Conservation (phyloP, 352 stramenopile species). For the Pythium insidiosum region DNA sequence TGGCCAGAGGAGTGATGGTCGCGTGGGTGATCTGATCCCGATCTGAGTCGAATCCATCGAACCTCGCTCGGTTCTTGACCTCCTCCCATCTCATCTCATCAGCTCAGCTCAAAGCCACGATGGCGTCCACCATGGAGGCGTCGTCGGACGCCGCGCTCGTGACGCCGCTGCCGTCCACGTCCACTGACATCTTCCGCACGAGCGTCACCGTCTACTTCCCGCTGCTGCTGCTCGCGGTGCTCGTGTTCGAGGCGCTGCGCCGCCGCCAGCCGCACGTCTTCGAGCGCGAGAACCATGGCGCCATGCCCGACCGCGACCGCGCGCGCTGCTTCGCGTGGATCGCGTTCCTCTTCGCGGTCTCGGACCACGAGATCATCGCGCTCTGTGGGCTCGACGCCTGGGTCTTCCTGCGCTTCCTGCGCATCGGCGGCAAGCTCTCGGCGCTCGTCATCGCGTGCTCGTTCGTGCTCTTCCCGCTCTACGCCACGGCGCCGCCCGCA, state of each 20-base stretch:
- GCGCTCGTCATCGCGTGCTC: slow-evolving; percentile 41
- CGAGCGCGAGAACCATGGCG: slow-evolving; percentile 33
- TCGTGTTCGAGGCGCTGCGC: slow-evolving; percentile 56
- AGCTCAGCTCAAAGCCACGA: too few relatives aligned
- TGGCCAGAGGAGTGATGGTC: too few relatives aligned
- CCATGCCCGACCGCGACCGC: too few relatives aligned
- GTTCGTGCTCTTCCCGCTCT: slow-evolving; percentile 65
- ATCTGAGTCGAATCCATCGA: too few relatives aligned
- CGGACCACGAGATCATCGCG: slow-evolving; percentile 48
- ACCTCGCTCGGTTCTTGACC: too few relatives aligned
- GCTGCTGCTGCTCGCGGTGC: slow-evolving; percentile 38
- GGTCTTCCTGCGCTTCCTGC: slow-evolving; percentile 71
- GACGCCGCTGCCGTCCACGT: slow-evolving; percentile 2
- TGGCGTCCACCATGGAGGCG: too few relatives aligned
- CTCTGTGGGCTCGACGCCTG: slow-evolving; percentile 61
- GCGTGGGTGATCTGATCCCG: too few relatives aligned
- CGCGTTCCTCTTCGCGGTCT: slow-evolving; percentile 44
- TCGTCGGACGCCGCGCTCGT: not conserved
- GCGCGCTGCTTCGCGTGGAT: too few relatives aligned
- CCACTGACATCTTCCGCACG: slow-evolving; percentile 40
- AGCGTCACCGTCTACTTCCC: slow-evolving; percentile 58
- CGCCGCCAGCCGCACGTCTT: slow-evolving; percentile 34
- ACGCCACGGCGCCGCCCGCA: too few relatives aligned
- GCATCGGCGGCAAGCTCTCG: slow-evolving; percentile 59
- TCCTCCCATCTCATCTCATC: too few relatives aligned